Base-by-base conservation (phyloP, 208 protist genomes). In the Crithidia fasciculata region DNA sequence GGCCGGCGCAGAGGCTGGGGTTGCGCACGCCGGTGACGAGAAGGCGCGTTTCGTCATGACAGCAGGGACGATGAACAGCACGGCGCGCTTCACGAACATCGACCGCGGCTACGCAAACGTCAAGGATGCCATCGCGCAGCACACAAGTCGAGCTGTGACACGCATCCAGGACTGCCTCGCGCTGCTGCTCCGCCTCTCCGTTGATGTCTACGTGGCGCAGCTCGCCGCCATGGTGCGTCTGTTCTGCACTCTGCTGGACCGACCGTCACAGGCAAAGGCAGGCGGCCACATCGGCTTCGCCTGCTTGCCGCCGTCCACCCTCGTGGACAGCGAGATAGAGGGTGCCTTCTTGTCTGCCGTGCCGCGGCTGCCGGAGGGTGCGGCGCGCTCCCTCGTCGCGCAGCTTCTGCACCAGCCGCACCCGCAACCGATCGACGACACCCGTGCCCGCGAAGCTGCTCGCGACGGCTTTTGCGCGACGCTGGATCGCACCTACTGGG, bases 31-130 rank as follows among this genome's bases (percentile, higher is more conserved):
- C 5, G 58, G 19, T 6, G 58, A 50, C 12, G 58, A 40, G 2
- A 18, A 28, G 12, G 58, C 5, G 15, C 9, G n/a, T 43, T 40
- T 0, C 18, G 47, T 59, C 41, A 19, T 12, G 10, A 15, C 56
- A 10, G 49, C 53, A 16, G 28, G 28, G 13, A 28, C 19, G 9
- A 61, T 87, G 19, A 89, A 61, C 79, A 86, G 76, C 36, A 88
- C 87, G 13, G 62, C 80, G 4, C 78, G 84, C 60, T 94, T 90
- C 74, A 78, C 83, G 6, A 67, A 75, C 41, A 75, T 94, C 52
- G 89, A 94, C 47, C 62, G 69, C 37, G 87, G 87, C 72, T 91
- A 90, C 71, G 76, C 74, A 54, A 13, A 15, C 12, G 84, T 79
- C 2, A 79, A 87, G 72, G 62, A 62, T 5, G 64, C 64, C 36